Base-by-base conservation (phyloP, 2,329 filamentous ascomycete genomes). In the Ophiostoma pallidulum region DNA sequence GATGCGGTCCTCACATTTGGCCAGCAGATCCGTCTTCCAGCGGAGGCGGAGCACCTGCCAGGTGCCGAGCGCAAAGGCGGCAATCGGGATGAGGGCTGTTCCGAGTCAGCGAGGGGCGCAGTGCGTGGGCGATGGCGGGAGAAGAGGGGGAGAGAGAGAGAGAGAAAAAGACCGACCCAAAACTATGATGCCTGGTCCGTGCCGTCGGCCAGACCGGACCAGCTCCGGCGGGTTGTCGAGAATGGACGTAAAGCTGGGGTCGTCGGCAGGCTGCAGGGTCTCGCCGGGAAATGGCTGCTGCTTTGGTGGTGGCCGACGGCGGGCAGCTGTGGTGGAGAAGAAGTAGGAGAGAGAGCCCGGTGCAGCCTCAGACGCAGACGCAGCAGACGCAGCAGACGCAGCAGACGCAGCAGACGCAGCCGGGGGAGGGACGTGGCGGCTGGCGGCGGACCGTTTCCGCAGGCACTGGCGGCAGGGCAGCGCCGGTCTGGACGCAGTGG, bases 11-110 rank as follows among this genome's bases (percentile, higher is more conserved):
- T 97, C 92, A 65, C 86, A 88, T 57, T 84, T 87, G 51, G 91
- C 88, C 52, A 98, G 82, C 12, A 98, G 74, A 39, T 94, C 85
- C 4, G 88, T 89, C 65, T 98, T 98, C 90, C 91, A 95, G 50
- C 82, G 80, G 2, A 98, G 77, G 10, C 92, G 84, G 64, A 94
- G 80, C 46, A 98, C 86, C 64, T 98, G 92, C 92, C 92, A 98
- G 54, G 87, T 87, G 26, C 92, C 92, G 14, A 98, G 80, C 47
- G 74, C 71, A 65, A 98, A 95, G 10, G 92, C 88, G 1, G 90
- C 96, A 51, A 95, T 67, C 41, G 92, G 92, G 59, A 98, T 97
- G 45, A 94, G 68, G 35, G 87, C 86, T 73, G 57, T 38, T 36
- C 33, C 4, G 31, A 31, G 19, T 35, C 12, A 12, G n/a, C 24